These are phyloP conservation scores for Glycine latifolia DNA, from an alignment of 306 rosid species.

Conservation along the genomic window DNA sequence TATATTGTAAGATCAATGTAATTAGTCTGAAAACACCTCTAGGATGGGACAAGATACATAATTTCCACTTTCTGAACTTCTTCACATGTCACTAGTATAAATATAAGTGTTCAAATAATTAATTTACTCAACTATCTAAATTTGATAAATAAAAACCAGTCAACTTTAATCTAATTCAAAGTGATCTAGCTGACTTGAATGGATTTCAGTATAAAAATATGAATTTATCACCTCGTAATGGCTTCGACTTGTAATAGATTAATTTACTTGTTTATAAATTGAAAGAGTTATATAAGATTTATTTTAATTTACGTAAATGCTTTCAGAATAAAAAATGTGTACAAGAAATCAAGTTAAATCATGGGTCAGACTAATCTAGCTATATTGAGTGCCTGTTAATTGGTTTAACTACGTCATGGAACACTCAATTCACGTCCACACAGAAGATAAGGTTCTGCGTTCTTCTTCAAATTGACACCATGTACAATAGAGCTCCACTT, in stretches of 20 bases:
- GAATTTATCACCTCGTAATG: not conserved
- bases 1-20: not conserved
- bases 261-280: not conserved
- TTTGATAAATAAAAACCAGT: not conserved
- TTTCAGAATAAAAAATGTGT: not conserved
- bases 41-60: not conserved
- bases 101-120: not conserved
- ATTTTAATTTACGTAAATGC: not conserved
- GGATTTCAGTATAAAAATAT: not conserved
- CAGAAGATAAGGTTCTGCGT: not conserved
- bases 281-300: not conserved
- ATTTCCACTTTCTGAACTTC: not conserved
- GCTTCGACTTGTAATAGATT: not conserved
- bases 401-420: not conserved
- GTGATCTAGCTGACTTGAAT: not conserved
- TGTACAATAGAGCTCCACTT: constrained; percentile 5
- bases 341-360: not conserved
- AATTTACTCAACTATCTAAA: not conserved
- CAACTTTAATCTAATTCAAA: not conserved
- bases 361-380: not conserved
- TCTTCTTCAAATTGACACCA: not conserved
- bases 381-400: not conserved
- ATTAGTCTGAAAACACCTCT: not conserved
- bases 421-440: not conserved
- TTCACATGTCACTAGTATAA: not conserved